These are phyloP conservation scores for Arthrobotrys pseudoclavata DNA, from an alignment of 2,329 filamentous ascomycete genomes.

Conservation along the genomic window DNA sequence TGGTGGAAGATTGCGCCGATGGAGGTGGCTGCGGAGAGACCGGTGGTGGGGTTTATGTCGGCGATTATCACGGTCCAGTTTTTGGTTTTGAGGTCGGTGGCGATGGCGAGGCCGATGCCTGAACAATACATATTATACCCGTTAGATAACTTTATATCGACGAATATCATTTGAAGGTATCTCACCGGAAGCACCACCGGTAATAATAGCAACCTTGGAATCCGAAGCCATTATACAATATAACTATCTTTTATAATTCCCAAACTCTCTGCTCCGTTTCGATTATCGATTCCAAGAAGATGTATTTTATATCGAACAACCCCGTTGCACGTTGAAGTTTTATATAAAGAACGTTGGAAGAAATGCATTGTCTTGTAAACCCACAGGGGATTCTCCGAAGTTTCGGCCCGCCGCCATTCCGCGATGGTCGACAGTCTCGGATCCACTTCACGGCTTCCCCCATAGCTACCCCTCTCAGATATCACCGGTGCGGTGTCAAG, in stretches of 20 bases:
- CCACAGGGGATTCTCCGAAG: constrained; percentile 45
- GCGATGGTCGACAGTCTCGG: not conserved
- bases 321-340: no score
- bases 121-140: not conserved
- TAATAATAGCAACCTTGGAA: constrained; percentile 67
- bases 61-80: constrained; percentile 68
- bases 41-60: constrained; percentile 66
- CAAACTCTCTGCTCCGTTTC: not conserved
- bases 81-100: constrained; percentile 66
- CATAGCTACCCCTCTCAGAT: not conserved
- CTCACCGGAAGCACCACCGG: constrained; percentile 67
- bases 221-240: constrained; percentile 15
- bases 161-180: not conserved
- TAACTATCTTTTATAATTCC: not conserved
- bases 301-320: not conserved
- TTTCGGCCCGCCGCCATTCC: constrained; percentile 37
- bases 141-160: not conserved
- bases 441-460: constrained; percentile 19
- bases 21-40: constrained; percentile 28
- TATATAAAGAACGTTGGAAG: not conserved
- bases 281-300: not conserved
- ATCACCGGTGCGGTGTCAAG: not conserved
- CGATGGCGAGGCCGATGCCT: constrained; percentile 67
- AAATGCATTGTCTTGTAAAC: constrained; percentile 26
- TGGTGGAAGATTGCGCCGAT: constrained; percentile 59